Base-by-base conservation (phyloP, 2,329 filamentous ascomycete genomes). In the Colletotrichum karsti region DNA sequence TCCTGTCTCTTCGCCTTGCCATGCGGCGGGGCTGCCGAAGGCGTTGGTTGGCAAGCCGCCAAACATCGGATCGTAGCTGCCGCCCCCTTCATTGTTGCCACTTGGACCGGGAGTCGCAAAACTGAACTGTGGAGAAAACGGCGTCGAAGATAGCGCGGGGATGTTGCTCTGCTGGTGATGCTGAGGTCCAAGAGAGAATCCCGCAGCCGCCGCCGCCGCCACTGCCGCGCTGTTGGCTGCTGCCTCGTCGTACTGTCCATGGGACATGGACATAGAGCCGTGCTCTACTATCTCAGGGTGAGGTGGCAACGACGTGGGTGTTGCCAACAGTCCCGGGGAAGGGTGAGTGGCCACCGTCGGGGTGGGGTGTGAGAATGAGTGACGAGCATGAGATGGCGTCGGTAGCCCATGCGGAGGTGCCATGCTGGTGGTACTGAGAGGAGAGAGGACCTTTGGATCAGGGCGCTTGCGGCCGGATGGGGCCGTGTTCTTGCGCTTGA, bases 61-160 rank as follows among this genome's bases (percentile, higher is more conserved):
- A 72, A 91, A 90, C 86, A 90, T 90, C 10, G 87, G 85, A 69
- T 90, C 88, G 72, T 84, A 90, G 3, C 76, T 75, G n/a, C 77
- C 76, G 26, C 74, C 76, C 30, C 73, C 74, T 33, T 79, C 76
- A 56, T 77, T 74, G 48, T 73, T 74, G n/a, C 72, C 57, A 4
- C 73, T 74, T 24, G 75, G 74, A 18, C 74, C 77, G 15, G 76
- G 75, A 26, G 73, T 77, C 50, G 77, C 68, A 53, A 79, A 86
- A 71, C 75, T 80, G 69, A 84, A 85, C 2, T 78, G 77, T 5
- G 82, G 80, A 37, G 80, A 83, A 73, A 83, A 85, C 1, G 81
- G 73, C 4, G 77, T 73, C 22, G 73, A 73, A 2, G 74, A 56
- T 20, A 81, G 73, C 5, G 73, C 71, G 48, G 77, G 70, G 51